Evolutionary conservation across 345 rosid species (phyloP).

Genomic region (Arabidopsis thaliana): TAIR10.1 NC_003070.9:4445001-4445500

Average conservation of each 20-base stretch:
- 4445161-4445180: background rate
- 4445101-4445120: constrained; percentile 90
- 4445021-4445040: constrained; percentile 1
- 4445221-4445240: constrained; percentile 69
- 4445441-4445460: constrained; percentile 17
- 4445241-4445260: constrained; percentile 70
- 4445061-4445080: constrained; percentile 75
- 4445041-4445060: constrained; percentile 50
- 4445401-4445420: constrained; percentile 61
- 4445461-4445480: constrained; percentile 23
- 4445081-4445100: constrained; percentile 90
- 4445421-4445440: constrained; percentile 16
- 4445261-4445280: constrained; percentile 38
- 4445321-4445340: constrained; percentile 54
- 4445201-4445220: constrained; percentile 27
- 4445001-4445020: constrained; percentile 5
- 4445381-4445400: constrained; percentile 91
- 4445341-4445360: constrained; percentile 58
- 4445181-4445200: background rate
- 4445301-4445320: constrained; percentile 47
- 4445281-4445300: constrained; percentile 49
- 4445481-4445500: constrained; percentile 58
- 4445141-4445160: constrained; percentile 12
- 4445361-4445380: constrained; percentile 98
- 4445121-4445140: constrained; percentile 82